Percentiles rank a stretch among this genome's conserved stretches.
Evolutionary conservation across 2,329 filamentous ascomycete species (phyloP).

Genomic region (Apiospora saccharicola): DNA sequence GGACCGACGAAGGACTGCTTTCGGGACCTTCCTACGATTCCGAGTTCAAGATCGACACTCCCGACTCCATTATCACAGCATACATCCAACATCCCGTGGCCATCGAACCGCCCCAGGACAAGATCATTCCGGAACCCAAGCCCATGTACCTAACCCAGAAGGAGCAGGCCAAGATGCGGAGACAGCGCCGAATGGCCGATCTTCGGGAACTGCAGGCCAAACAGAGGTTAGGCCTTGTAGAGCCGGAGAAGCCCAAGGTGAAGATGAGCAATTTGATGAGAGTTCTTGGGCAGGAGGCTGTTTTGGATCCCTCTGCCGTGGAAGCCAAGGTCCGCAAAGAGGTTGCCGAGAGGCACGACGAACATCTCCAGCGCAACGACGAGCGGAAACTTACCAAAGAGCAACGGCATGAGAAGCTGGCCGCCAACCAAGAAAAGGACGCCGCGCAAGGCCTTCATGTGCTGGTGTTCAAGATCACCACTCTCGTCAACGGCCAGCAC

Average conservation of each 20-base stretch:
- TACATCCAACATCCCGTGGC: slow-evolving; percentile 94
- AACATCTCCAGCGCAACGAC: slow-evolving; percentile 81
- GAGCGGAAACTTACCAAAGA: slow-evolving; percentile 90
- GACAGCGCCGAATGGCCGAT: slow-evolving; percentile 90
- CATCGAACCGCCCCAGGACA: slow-evolving; percentile 85
- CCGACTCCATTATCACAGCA: slow-evolving; percentile 87
- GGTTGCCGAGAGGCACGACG: slow-evolving; percentile 83
- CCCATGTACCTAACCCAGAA: slow-evolving; percentile 91
- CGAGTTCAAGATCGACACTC: slow-evolving; percentile 72
- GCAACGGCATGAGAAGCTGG: slow-evolving; percentile 83
- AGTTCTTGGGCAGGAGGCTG: slow-evolving; percentile 86
- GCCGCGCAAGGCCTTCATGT: slow-evolving; percentile 85
- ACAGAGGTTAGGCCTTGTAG: slow-evolving; percentile 87
- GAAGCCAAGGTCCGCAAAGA: slow-evolving; percentile 93
- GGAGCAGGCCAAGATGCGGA: slow-evolving; percentile 89
- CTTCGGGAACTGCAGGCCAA: slow-evolving; percentile 97
- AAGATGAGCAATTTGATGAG: slow-evolving; percentile 98
- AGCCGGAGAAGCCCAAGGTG: slow-evolving; percentile 91
- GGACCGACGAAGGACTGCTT: slow-evolving; percentile 94
- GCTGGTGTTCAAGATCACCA: slow-evolving; percentile 88
- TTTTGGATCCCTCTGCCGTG: slow-evolving; percentile 96
- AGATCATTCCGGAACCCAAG: slow-evolving; percentile 81
- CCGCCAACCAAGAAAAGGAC: slow-evolving; percentile 84
- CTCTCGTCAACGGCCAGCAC: slow-evolving; percentile 90
- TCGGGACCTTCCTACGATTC: slow-evolving; percentile 77